These are phyloP conservation scores for Basidiobolus heterosporus DNA, from an alignment of 371 early-diverging fungal species.

Conservation along the genomic window DNA sequence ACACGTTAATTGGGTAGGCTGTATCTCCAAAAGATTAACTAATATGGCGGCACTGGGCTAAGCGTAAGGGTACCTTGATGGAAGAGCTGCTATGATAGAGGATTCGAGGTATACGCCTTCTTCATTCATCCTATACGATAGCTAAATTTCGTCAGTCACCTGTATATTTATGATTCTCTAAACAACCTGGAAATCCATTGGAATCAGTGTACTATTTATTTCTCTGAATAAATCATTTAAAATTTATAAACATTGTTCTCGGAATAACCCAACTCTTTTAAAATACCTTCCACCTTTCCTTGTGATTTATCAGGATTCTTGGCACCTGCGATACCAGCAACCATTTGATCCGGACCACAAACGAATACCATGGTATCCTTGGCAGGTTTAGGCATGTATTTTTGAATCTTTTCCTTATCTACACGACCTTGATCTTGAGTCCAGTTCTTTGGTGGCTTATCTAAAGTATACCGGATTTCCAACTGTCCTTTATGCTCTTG, in stretches of 20 bases:
- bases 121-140: no score
- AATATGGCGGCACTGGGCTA: no score
- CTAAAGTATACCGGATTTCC: conserved; percentile 65
- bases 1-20: no score
- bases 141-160: no score
- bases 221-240: conserved; percentile 14
- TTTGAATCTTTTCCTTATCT: conserved; percentile 40
- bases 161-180: no score
- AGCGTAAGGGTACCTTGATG: no score
- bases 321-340: conserved; percentile 32
- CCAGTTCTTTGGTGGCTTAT: conserved; percentile 49
- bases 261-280: conserved; percentile 71
- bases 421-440: conserved; percentile 51
- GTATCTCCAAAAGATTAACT: no score
- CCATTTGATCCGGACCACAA: conserved; percentile 57
- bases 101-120: no score
- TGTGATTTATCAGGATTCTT: conserved; percentile 70
- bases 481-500: conserved; percentile 57
- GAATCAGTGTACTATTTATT: no score
- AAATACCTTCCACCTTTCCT: conserved; percentile 62
- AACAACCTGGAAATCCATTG: no score
- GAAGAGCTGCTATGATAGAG: no score
- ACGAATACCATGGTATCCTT: conserved; percentile 50
- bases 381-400: conserved; percentile 39
- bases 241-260: conserved; percentile 77